Conservation (phyloP, 2,329 filamentous ascomycete species). For the Hypoxylon sp. region DNA sequence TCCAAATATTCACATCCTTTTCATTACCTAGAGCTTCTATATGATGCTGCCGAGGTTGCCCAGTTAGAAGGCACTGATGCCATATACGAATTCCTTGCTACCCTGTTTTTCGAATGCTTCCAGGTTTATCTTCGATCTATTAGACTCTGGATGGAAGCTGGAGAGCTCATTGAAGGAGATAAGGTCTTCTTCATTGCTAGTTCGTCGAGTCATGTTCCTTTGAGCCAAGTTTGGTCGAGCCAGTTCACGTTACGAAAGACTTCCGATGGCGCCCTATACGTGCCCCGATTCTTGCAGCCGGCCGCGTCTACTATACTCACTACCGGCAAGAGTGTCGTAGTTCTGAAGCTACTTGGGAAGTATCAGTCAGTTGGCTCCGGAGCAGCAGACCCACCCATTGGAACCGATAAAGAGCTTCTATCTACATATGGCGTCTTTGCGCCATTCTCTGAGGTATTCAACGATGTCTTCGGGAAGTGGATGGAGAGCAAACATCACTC, state of each 20-base stretch:
- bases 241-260: conserved; percentile 74
- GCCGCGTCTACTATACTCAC: conserved; percentile 79
- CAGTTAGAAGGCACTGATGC: conserved; percentile 73
- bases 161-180: conserved; percentile 71
- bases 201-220: conserved; percentile 62
- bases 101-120: conserved; percentile 82
- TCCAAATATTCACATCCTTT: conserved; percentile 65
- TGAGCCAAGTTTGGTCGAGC: conserved; percentile 77
- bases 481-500: conserved; percentile 77
- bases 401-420: conserved; percentile 64
- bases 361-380: conserved; percentile 50
- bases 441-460: conserved; percentile 80
- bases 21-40: conserved; percentile 80
- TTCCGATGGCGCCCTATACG: conserved; percentile 67
- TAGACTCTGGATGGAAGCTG: conserved; percentile 83
- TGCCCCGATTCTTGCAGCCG: conserved; percentile 77
- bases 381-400: conserved; percentile 57
- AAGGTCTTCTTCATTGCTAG: conserved; percentile 79
- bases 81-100: conserved; percentile 70
- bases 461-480: conserved; percentile 75
- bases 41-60: conserved; percentile 71
- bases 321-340: conserved; percentile 86
- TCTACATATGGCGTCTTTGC: conserved; percentile 57
- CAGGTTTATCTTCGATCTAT: conserved; percentile 83
- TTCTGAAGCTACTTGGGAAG: conserved; percentile 76